A percentile compares a stretch with the other conserved stretches of the same genome.
phyloP scores from a whole-genome alignment of 495 filamentous ascomycete genomes.

The Penicillium coprophilum region DNA sequence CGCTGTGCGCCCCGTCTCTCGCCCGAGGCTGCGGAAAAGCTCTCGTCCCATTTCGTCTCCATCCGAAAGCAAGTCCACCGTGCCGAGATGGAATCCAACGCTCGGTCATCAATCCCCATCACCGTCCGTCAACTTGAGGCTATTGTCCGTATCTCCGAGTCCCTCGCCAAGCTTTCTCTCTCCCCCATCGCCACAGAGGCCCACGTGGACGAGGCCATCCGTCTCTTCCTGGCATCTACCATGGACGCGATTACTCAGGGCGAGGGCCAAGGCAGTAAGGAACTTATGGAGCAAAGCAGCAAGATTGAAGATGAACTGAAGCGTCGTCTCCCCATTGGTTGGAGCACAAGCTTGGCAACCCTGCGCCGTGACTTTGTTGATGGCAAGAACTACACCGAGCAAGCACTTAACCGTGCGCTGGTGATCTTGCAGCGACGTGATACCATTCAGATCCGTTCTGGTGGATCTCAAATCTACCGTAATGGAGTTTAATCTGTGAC shows the following conservation, averaged over 20 bases:
- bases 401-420: constrained; percentile 78
- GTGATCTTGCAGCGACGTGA: constrained; percentile 84
- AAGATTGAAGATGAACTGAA: constrained; percentile 92
- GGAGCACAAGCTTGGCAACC: constrained; percentile 86
- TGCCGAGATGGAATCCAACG: constrained; percentile 80
- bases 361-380: constrained; percentile 88
- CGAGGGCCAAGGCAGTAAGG: constrained; percentile 72
- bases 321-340: constrained; percentile 86
- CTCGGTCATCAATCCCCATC: constrained; percentile 91
- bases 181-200: constrained; percentile 80
- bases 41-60: constrained; percentile 94
- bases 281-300: constrained; percentile 83
- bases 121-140: constrained; percentile 96
- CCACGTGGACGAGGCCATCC: constrained; percentile 97
- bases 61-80: constrained; percentile 94
- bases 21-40: constrained; percentile 90
- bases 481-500: constrained; percentile 54
- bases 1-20: constrained; percentile 92
- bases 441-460: constrained; percentile 86
- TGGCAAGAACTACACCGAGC: constrained; percentile 81
- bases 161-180: constrained; percentile 86
- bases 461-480: constrained; percentile 85
- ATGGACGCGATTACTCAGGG: constrained; percentile 98
- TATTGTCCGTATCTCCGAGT: constrained; percentile 95
- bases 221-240: constrained; percentile 92